Evolutionary conservation across 148 eudicot genomes (phyloP), one percentile per base, ranked within the genome.

Genomic region (Vaccinium vitisidaea): DNA sequence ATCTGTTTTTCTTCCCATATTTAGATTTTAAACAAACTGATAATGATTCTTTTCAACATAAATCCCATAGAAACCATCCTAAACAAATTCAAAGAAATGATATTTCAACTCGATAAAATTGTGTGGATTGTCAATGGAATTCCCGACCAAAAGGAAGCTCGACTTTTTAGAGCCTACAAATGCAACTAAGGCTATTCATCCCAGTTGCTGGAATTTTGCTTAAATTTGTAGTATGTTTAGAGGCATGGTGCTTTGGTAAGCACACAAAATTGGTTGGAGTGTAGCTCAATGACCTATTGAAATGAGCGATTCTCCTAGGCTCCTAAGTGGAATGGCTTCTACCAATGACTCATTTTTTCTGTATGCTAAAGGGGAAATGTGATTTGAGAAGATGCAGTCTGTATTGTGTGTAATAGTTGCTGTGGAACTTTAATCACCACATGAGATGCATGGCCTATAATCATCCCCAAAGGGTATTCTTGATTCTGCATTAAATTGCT

Each of bases 271-370:
- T 12, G 19, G 32, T n/a, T 10, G 58, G 43, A 23, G 21, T 25
- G 23, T 15, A 15, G 43, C n/a, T 53, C 19, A 50, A 78, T 78
- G 77, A 32, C 21, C 12, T 43, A 53, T 78, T 15, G 15, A 53
- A 48, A 54, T n/a, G 50, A 46, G 2, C 18, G 32, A 13, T 58
- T 80, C 25, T 56, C 1, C 0, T 8, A 80, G 5, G 48, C 50
- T 80, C 82, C 52, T 80, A 15, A 39, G 39, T 32, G 49, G 69
- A 27, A 58, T 80, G 12, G n/a, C 32, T 56, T 80, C 56, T 32
- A 56, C 49, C 52, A 58, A 59, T 39, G 19, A 43, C 59, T 79
- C 81, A 79, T 79, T 79, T 65, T 65, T 55, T 14, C 10, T 39
- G 43, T 30, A 21, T 21, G 14, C 48, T 53, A n/a, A 12, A 52